Evolutionary conservation across 148 eudicot genomes (phyloP), one percentile per base, ranked within the genome.

Genomic region (Rhododendron molle): DNA sequence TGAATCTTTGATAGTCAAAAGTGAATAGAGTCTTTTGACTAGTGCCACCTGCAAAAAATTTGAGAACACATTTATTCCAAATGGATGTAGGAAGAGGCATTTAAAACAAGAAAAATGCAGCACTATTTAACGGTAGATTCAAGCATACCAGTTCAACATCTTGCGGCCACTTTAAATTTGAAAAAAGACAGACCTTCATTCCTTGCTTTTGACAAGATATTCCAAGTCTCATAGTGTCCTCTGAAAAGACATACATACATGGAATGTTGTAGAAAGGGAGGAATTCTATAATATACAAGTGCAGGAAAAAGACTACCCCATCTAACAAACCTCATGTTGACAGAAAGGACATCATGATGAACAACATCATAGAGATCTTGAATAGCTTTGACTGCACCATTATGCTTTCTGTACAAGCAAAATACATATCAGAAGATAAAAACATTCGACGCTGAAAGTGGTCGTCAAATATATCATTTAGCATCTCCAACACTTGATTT

Each of bases 311-410:
- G 67, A 76, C 34, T 11, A 40, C 43, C 23, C 67, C 81, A 16
- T 72, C 46, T 5, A n/a, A 81, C 93, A 83, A 82, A 95, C 99
- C 98, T 90, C 95, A 94, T 88, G 90, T 95, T 93, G 86, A 93
- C 87, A 80, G 91, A 90, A 84, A 95, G 95, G 85, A 95, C 87
- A 89, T 97, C 99, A 85, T 72, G 81, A 74, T 91, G 92, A 71
- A 97, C 88, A 83, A 92, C 97, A 91, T 97, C 99, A 90, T 97
- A 95, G 38, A 97, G 95, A 92, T 97, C 99, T 83, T 92, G 97
- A 87, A 94, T 90, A 85, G 99, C 98, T 91, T 97, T 95, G 76
- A 97, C 91, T 43, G 98, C 99, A 86, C 99, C 98, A 88, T 87
- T 94, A 84, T 91, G 89, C 76, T 97, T 91, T 95, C 99, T 97